Conservation (phyloP, 2,329 filamentous ascomycete genomes). For the Diaporthe helianthi region DNA sequence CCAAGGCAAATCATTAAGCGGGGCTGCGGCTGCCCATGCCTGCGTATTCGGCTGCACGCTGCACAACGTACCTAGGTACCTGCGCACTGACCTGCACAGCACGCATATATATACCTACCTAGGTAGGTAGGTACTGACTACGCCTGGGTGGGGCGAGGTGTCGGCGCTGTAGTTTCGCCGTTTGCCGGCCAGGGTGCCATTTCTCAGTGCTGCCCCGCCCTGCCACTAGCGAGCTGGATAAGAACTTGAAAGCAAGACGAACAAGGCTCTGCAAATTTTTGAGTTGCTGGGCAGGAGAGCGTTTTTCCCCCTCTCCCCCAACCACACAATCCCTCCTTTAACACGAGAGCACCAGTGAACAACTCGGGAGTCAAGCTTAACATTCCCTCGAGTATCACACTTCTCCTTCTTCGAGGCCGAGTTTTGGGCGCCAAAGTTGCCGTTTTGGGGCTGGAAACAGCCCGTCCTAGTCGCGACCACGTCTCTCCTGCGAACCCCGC, state of each 20-base stretch:
- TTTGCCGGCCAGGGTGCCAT: not conserved
- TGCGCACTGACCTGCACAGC: not conserved
- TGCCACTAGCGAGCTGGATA: not conserved
- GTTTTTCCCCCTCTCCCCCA: conserved; percentile 2
- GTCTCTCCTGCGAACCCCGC: conserved; percentile 48
- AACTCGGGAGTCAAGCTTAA: conserved; percentile 8
- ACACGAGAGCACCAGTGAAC: conserved; percentile 6
- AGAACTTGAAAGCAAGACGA: conserved; percentile 27
- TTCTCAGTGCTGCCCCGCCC: conserved; percentile 1
- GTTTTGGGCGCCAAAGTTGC: conserved; percentile 20
- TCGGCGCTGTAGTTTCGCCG: conserved; percentile 21
- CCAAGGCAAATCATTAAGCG: conserved; percentile 26
- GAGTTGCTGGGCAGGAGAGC: conserved; percentile 23
- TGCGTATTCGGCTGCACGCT: not conserved
- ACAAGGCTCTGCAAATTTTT: conserved; percentile 31
- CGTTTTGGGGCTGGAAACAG: conserved; percentile 50
- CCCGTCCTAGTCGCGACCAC: conserved; percentile 49
- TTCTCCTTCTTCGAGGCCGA: conserved; percentile 11
- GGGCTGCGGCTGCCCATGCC: conserved; percentile 2
- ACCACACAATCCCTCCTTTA: conserved; percentile 18
- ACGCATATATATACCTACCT: too few species aligned
- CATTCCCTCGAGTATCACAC: conserved; percentile 10
- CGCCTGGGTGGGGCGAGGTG: not conserved
- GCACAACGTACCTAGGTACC: not conserved
- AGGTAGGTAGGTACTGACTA: not conserved